A percentile compares a stretch with the other conserved stretches of the same genome.
These are phyloP conservation scores for Aspergillus diversus DNA, from an alignment of 495 filamentous ascomycete genomes.

Conservation along the genomic window DNA sequence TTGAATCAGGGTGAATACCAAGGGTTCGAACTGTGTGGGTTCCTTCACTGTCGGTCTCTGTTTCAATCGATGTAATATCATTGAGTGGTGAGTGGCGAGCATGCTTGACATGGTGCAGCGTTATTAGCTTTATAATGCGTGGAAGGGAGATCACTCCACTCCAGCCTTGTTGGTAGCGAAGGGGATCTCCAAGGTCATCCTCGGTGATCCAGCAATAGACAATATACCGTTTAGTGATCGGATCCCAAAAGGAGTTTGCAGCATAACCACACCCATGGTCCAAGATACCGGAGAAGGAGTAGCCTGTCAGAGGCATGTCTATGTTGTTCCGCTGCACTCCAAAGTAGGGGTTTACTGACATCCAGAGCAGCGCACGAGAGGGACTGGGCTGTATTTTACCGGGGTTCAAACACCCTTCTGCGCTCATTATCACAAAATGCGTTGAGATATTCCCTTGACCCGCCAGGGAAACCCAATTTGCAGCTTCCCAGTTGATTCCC, in stretches of 20 bases:
- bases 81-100: slow-evolving; percentile 35
- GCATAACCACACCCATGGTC: slow-evolving; percentile 45
- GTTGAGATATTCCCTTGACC: background rate
- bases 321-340: background rate
- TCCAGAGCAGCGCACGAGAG: slow-evolving; percentile 40
- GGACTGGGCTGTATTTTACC: slow-evolving; percentile 25
- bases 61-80: slow-evolving; percentile 41
- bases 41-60: slow-evolving; percentile 19
- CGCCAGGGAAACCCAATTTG: slow-evolving; percentile 50
- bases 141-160: slow-evolving; percentile 45
- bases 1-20: slow-evolving; percentile 34
- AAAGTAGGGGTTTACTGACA: slow-evolving; percentile 31
- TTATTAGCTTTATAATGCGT: slow-evolving; percentile 31
- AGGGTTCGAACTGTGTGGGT: slow-evolving; percentile 41
- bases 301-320: slow-evolving; percentile 25
- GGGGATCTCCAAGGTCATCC: slow-evolving; percentile 40
- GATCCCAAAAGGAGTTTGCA: slow-evolving; percentile 45
- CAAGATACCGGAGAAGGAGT: slow-evolving; percentile 38
- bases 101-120: slow-evolving; percentile 30
- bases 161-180: slow-evolving; percentile 44
- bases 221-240: slow-evolving; percentile 31
- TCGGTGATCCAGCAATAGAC: slow-evolving; percentile 45
- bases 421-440: slow-evolving; percentile 33
- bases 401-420: slow-evolving; percentile 44
- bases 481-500: slow-evolving; percentile 63